Evolutionary conservation across 176 grass and related monocot species (phyloP).

Genomic region (Triticum urartu): DNA sequence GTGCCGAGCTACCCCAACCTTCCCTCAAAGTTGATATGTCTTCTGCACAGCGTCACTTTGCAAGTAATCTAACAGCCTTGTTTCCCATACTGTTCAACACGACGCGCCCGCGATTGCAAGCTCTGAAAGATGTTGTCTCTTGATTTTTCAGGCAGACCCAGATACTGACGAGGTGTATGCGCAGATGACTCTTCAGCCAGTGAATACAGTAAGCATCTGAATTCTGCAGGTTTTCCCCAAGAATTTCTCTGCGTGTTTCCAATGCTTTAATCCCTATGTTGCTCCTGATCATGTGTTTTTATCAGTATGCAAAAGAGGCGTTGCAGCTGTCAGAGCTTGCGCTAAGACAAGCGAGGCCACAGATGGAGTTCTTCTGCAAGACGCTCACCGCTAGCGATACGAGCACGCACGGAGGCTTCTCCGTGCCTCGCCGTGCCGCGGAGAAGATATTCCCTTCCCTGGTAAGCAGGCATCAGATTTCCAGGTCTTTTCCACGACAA

Average conservation of each 20-base stretch:
- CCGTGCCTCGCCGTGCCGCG: slow-evolving; percentile 90
- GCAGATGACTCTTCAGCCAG: slow-evolving; percentile 99
- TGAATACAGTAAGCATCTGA: slow-evolving; percentile 72
- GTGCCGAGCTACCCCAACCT: slow-evolving; percentile 94
- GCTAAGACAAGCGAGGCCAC: slow-evolving; percentile 82
- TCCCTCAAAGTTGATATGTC: slow-evolving; percentile 92
- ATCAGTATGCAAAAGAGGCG: slow-evolving; percentile 91
- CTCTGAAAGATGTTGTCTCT: slow-evolving; percentile 9
- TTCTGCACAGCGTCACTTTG: slow-evolving; percentile 92
- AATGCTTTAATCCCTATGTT: slow-evolving; percentile 20
- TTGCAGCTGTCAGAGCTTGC: slow-evolving; percentile 90
- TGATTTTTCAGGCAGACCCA: slow-evolving; percentile 70
- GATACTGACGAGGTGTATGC: slow-evolving; percentile 98
- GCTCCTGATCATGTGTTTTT: slow-evolving; percentile 16
- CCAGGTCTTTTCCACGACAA: background rate
- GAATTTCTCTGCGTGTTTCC: slow-evolving; percentile 6
- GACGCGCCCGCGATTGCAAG: background rate
- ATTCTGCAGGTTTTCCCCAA: slow-evolving; percentile 5
- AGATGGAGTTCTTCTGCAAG: slow-evolving; percentile 97
- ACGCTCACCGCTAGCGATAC: slow-evolving; percentile 97
- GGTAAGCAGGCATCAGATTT: slow-evolving; percentile 41
- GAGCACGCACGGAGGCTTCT: slow-evolving; percentile 98
- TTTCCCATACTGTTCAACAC: background rate
- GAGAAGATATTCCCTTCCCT: slow-evolving; percentile 97
- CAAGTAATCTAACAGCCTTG: slow-evolving; percentile 62